Conservation (phyloP, 371 early-diverging fungal genomes). For the Circinella umbellata region DNA sequence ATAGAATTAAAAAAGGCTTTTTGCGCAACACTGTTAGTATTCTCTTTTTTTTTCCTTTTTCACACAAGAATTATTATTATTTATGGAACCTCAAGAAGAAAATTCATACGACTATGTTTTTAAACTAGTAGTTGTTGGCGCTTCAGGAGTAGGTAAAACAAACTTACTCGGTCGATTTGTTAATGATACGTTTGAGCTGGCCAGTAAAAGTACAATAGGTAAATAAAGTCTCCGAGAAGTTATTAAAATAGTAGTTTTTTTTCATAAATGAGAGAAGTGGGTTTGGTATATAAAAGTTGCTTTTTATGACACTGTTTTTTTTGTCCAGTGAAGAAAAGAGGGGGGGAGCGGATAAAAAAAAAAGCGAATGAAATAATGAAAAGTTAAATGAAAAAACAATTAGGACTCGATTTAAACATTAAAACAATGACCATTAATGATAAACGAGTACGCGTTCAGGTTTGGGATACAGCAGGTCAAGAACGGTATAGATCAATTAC, state of each 20-base stretch:
- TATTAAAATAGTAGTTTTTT: too few relatives aligned
- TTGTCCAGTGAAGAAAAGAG: too few relatives aligned
- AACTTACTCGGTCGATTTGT: slow-evolving; percentile 55
- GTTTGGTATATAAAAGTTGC: slow-evolving; percentile 72
- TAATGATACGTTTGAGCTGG: slow-evolving; percentile 89
- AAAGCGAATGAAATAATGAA: too few relatives aligned
- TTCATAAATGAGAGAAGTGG: slow-evolving; percentile 63
- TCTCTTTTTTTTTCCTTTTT: too few relatives aligned
- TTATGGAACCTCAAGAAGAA: slow-evolving; percentile 34
- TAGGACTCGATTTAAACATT: slow-evolving; percentile 27
- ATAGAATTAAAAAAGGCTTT: too few relatives aligned
- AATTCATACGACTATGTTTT: slow-evolving; percentile 70
- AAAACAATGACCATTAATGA: slow-evolving; percentile 60
- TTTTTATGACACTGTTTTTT: too few relatives aligned
- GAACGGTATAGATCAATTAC: slow-evolving; percentile 83
- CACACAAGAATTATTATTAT: too few relatives aligned
- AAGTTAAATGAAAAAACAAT: slow-evolving; percentile 8
- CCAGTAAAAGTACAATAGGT: slow-evolving; percentile 72
- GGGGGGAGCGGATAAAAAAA: background rate
- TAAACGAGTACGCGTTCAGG: slow-evolving; percentile 73
- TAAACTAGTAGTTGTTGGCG: slow-evolving; percentile 53
- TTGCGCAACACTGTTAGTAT: too few relatives aligned
- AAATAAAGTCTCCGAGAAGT: slow-evolving; percentile 81
- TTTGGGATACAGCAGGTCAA: slow-evolving; percentile 92
- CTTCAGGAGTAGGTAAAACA: slow-evolving; percentile 55